phyloP scores from a whole-genome alignment of 352 stramenopile genomes.

The Phytophthora podocarpi region DNA sequence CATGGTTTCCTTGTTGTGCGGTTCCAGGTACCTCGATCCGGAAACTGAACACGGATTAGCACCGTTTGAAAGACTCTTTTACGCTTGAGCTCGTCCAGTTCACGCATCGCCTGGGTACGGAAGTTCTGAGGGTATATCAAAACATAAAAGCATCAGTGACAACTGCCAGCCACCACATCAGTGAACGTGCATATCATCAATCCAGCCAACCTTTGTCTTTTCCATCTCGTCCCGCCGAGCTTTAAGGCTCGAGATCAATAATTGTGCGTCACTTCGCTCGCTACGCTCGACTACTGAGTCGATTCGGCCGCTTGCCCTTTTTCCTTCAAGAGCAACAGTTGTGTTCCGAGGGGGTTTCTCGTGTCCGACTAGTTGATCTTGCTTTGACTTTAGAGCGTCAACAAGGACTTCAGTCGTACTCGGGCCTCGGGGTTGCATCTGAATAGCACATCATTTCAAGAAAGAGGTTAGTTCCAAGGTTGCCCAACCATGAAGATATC shows the following conservation, averaged over 20 bases:
- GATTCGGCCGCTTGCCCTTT: background rate
- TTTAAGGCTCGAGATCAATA: slow-evolving; percentile 82
- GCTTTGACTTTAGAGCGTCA: slow-evolving; percentile 75
- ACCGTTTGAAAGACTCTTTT: slow-evolving; percentile 82
- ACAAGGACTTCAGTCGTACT: slow-evolving; percentile 83
- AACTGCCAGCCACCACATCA: background rate
- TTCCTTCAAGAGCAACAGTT: slow-evolving; percentile 45
- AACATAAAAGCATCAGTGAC: slow-evolving; percentile 12
- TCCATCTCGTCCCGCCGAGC: slow-evolving; percentile 72
- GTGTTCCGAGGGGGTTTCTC: slow-evolving; percentile 77
- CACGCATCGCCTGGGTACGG: slow-evolving; percentile 85
- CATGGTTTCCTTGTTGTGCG: background rate
- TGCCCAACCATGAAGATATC: background rate
- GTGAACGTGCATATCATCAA: background rate
- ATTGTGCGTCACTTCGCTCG: slow-evolving; percentile 56
- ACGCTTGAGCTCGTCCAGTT: slow-evolving; percentile 85
- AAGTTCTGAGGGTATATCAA: slow-evolving; percentile 64
- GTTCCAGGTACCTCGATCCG: slow-evolving; percentile 66
- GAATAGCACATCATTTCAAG: slow-evolving; percentile 1
- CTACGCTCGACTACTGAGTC: slow-evolving; percentile 33
- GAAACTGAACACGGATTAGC: slow-evolving; percentile 84
- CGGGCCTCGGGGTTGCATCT: slow-evolving; percentile 81
- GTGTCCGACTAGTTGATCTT: slow-evolving; percentile 65
- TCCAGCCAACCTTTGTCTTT: slow-evolving; percentile 64
- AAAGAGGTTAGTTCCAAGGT: background rate